Percentiles rank a stretch among this genome's conserved stretches.
These are phyloP conservation scores for Salix purpurea DNA, from an alignment of 345 rosid genomes.

Conservation along the genomic window DNA sequence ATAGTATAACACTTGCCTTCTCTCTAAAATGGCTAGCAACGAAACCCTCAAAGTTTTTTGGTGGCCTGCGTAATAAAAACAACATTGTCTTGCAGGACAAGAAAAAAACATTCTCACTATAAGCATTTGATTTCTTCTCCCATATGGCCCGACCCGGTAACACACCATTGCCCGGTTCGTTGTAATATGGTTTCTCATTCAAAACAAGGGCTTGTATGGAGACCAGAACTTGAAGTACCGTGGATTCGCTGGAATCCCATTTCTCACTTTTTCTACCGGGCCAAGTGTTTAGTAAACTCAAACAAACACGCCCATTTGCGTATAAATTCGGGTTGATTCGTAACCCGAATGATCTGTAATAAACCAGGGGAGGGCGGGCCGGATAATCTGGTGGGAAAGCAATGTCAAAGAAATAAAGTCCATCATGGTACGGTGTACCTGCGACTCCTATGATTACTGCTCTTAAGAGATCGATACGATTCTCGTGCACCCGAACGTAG, in stretches of 20 bases:
- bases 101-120: conserved; percentile 36
- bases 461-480: conserved; percentile 41
- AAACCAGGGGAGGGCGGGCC: conserved; percentile 37
- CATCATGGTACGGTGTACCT: conserved; percentile 64
- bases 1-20: conserved; percentile 27
- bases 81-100: conserved; percentile 38
- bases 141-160: conserved; percentile 10
- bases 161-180: conserved; percentile 38
- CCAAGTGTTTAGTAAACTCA: conserved; percentile 61
- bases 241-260: conserved; percentile 47
- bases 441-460: conserved; percentile 49
- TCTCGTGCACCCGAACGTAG: conserved; percentile 52
- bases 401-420: conserved; percentile 62
- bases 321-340: conserved; percentile 61
- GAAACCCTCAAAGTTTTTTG: conserved; percentile 40
- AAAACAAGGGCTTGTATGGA: conserved; percentile 58
- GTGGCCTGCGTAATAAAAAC: conserved; percentile 27
- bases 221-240: conserved; percentile 49
- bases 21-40: conserved; percentile 38
- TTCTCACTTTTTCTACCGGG: conserved; percentile 34
- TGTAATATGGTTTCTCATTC: conserved; percentile 48
- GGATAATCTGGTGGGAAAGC: conserved; percentile 54
- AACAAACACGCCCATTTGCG: conserved; percentile 40
- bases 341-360: conserved; percentile 42
- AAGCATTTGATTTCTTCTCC: conserved; percentile 33